A percentile compares a stretch with the other conserved stretches of the same genome.
phyloP scores from a whole-genome alignment of 768 basidiomycete genomes.

The Auricularia cornea region DNA sequence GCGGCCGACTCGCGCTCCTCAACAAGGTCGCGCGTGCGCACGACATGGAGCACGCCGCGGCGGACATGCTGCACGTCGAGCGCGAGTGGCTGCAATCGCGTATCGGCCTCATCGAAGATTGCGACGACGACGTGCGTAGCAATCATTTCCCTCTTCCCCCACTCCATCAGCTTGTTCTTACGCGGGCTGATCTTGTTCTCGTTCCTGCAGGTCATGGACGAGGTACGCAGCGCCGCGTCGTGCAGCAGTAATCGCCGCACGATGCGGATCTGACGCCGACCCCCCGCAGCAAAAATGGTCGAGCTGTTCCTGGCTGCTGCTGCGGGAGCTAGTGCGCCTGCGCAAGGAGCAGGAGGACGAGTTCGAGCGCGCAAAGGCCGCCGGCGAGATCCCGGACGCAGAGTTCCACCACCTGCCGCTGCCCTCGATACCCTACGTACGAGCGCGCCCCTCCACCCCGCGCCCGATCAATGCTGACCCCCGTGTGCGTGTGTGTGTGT shows the following conservation, averaged over 20 bases:
- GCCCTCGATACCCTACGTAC: constrained; percentile 56
- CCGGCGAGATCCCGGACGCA: constrained; percentile 25
- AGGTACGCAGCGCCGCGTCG: constrained; percentile 39
- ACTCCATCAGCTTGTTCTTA: neutral
- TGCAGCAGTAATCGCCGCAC: neutral
- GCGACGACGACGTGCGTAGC: constrained; percentile 51
- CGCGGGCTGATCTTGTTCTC: neutral
- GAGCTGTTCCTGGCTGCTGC: constrained; percentile 72
- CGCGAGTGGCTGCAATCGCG: constrained; percentile 74
- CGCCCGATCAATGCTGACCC: no score
- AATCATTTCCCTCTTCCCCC: neutral
- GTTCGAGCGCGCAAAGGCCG: constrained; percentile 31
- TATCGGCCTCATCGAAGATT: constrained; percentile 73
- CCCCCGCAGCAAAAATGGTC: constrained; percentile 63
- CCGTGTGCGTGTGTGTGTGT: no score
- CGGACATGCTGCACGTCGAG: constrained; percentile 58
- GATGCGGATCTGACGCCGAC: neutral
- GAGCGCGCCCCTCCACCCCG: constrained; percentile 2
- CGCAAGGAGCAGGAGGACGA: constrained; percentile 42
- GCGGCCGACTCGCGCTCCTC: constrained; percentile 74
- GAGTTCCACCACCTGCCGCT: constrained; percentile 40
- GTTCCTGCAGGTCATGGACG: constrained; percentile 57
- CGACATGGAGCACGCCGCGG: constrained; percentile 58
- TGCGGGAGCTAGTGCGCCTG: constrained; percentile 62
- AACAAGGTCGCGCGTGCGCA: constrained; percentile 52